Base-by-base conservation (phyloP, 108 stramenopile species). In the Parmales sp. region DNA sequence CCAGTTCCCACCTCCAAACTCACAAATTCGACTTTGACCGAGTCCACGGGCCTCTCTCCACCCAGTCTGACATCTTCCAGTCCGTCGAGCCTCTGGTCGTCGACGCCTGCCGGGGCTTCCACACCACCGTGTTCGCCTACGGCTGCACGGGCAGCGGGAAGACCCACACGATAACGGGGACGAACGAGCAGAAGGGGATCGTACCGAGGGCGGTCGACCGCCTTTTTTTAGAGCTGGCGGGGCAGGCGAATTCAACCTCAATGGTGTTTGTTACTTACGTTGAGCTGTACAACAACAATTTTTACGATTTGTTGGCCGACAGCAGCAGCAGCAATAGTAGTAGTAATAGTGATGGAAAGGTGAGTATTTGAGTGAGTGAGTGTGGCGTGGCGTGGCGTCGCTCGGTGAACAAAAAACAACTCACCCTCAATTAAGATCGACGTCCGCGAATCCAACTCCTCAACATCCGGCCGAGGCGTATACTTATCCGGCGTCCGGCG, bases 41-140 rank as follows among this genome's bases (percentile, higher is more conserved):
- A 65, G 83, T 84, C 26, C 83, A 83, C 44, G 77, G 65, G 38
- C 26, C 39, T 11, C 31, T 46, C 19, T 45, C 77, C 9, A 43
- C 45, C 0, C 82, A 82, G 54, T 69, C 66, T 9, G 41, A 67
- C n/a, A 51, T 82, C 11, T 82, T 78, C 38, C 60, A 38, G 8
- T 75, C 78, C 44, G 77, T 80, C 2, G 31, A 45, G 0, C 70
- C 49, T 1, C 69, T 85, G 23, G 82, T 85, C 1, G 50, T 70
- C 13, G 67, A 63, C 44, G 80, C 73, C n/a, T 36, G 76, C 43
- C 74, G 82, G 44, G 83, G 83, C 18, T 85, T 71, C 76, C 81
- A 81, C 51, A 78, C 78, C 37, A 83, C 80, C 54, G 76, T 85
- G 19, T 85, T 85, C 41, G 82, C 83, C 8, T 85, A 85, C 49